phyloP scores from a whole-genome alignment of 2,329 filamentous ascomycete genomes.

The Penicillium digitatum region DNA sequence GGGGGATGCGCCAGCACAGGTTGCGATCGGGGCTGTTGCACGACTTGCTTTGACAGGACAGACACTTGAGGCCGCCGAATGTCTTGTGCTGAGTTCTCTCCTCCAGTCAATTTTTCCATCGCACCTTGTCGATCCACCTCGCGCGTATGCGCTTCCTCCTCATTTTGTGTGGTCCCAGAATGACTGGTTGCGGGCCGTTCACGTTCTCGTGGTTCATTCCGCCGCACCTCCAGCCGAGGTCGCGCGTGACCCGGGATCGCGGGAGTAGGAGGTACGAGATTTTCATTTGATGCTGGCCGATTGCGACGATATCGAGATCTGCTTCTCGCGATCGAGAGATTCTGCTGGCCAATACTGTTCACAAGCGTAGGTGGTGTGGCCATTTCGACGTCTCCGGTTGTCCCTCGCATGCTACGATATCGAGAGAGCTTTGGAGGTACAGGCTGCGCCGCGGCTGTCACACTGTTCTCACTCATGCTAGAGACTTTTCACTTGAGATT shows the following conservation, averaged over 20 bases:
- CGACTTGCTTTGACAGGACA: not conserved
- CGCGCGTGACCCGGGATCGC: conserved; percentile 10
- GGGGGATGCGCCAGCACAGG: not conserved
- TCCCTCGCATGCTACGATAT: not conserved
- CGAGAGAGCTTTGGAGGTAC: not conserved
- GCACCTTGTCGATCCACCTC: conserved; percentile 31
- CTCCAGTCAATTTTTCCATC: conserved; percentile 36
- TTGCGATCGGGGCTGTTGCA: not conserved
- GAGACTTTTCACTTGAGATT: not conserved
- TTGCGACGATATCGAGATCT: conserved; percentile 37
- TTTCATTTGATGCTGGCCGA: conserved; percentile 15
- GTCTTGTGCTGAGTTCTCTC: conserved; percentile 6
- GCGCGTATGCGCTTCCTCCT: conserved; percentile 18
- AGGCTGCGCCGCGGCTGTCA: not conserved
- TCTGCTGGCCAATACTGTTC: conserved; percentile 6
- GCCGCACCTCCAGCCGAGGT: not conserved
- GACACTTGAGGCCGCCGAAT: conserved; percentile 11
- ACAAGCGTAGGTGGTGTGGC: not conserved
- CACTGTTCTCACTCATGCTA: not conserved
- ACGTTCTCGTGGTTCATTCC: not conserved
- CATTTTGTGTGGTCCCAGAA: not conserved
- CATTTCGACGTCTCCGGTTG: not conserved
- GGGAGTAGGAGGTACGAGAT: conserved; percentile 9
- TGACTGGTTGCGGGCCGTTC: not conserved
- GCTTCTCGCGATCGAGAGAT: conserved; percentile 30